Evolutionary conservation across 805 yeast species (phyloP), one percentile per base, ranked within the genome.

Genomic region (Ogataea paraovalis): DNA sequence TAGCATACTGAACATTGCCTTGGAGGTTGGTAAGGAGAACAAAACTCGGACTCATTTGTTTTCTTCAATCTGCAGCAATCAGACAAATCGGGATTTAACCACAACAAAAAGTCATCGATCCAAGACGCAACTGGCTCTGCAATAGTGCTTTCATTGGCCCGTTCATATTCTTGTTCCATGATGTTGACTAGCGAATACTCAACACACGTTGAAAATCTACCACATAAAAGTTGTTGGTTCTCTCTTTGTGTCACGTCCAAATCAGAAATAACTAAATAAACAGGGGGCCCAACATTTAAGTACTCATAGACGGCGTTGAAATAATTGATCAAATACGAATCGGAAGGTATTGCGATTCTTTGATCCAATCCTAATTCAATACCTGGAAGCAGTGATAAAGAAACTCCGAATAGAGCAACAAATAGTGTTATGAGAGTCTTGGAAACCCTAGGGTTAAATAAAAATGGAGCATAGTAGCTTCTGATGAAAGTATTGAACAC

Each of bases 241-340:
- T 55, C 67, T 41, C 87, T 69, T 13, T 65, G 48, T 0, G 92
- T 87, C 5, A 86, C 73, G 57, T 87, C 84, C 42, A 80, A 60
- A 44, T 79, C 82, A 40, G 79, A 77, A n/a, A 87, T 80, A 21
- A 94, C 89, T 65, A 90, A 85, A 60, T 86, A 94, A 1, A 87
- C 75, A 0, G 99, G 99, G 1, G 99, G 96, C 0, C 98, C 99
- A 7, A 86, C 86, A 49, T 85, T 83, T 50, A 92, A 71, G 60
- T 82, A 86, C 1, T 74, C 66, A 61, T 84, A 86, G 3, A 90
- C 72, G 45, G 91, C 88, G 54, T 83, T 71, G 68, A 87, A 92
- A 64, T 92, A 94, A 45, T 80, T 76, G 34, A 90, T 82, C 59
- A 94, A 66, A 59, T 90, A 88, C 0, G 97, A 91, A 45, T 78